phyloP scores from a whole-genome alignment of 2,329 filamentous ascomycete species.

The Grosmannia penicillata region DNA sequence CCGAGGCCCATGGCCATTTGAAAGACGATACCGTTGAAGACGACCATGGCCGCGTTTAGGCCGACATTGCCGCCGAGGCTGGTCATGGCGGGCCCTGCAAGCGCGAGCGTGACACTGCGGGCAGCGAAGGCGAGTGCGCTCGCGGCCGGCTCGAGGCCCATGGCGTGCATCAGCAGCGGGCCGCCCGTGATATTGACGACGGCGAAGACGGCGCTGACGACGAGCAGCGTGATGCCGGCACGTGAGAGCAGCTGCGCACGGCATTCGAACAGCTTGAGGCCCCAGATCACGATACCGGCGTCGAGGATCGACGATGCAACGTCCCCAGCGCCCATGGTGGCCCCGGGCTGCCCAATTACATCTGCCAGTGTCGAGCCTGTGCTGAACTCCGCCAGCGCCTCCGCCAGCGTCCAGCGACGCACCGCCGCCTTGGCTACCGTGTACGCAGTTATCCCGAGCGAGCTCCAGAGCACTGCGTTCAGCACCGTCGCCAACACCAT shows the following conservation, averaged over 20 bases:
- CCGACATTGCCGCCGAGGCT: conserved; percentile 28
- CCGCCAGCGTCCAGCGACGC: conserved; percentile 9
- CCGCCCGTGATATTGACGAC: conserved; percentile 26
- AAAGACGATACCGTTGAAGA: conserved; percentile 32
- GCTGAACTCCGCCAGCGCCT: conserved; percentile 14
- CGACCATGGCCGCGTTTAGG: conserved; percentile 34
- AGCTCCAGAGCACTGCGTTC: conserved; percentile 33
- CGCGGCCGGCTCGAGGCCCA: conserved; percentile 20
- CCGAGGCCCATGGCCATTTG: conserved; percentile 20
- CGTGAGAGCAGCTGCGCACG: conserved; percentile 28
- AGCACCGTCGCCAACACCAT: conserved; percentile 22
- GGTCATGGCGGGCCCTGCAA: conserved; percentile 31
- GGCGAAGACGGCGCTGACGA: conserved; percentile 22
- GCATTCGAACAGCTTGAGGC: conserved; percentile 37
- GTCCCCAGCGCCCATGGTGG: conserved; percentile 28
- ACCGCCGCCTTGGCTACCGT: conserved; percentile 21
- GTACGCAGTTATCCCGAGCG: conserved; percentile 28
- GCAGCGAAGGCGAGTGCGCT: conserved; percentile 31
- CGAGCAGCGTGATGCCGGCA: conserved; percentile 23
- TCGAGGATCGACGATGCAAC: conserved; percentile 32
- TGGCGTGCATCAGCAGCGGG: conserved; percentile 20
- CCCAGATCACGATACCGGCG: conserved; percentile 36
- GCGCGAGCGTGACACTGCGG: conserved; percentile 33
- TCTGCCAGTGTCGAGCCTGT: conserved; percentile 17
- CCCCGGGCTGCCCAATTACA: conserved; percentile 9